phyloP scores from a whole-genome alignment of 345 rosid genomes.

The Barbarea vulgaris region DNA sequence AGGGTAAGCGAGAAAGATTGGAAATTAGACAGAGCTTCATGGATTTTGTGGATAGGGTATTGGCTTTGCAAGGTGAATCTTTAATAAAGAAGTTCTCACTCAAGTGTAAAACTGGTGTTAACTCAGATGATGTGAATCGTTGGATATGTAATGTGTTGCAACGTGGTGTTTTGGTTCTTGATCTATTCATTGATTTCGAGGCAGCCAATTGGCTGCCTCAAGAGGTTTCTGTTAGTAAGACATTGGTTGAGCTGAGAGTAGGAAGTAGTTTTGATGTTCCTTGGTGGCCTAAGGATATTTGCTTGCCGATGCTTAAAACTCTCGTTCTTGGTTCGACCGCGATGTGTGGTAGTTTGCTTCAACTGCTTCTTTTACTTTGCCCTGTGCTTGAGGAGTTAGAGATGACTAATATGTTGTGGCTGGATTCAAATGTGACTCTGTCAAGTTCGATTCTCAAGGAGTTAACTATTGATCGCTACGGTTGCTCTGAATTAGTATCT shows the following conservation, averaged over 20 bases:
- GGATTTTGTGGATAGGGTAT: not conserved
- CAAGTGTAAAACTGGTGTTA: not conserved
- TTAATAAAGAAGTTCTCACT: not conserved
- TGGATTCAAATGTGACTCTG: not conserved
- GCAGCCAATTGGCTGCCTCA: too few relatives aligned
- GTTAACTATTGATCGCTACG: not conserved
- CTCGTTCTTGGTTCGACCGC: not conserved
- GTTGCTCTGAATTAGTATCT: not conserved
- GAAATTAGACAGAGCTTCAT: not conserved
- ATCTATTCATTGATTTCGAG: not conserved
- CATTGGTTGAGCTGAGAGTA: too few relatives aligned
- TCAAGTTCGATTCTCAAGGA: not conserved
- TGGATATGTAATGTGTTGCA: not conserved
- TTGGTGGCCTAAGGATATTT: not conserved
- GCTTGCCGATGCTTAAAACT: not conserved
- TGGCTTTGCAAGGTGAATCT: not conserved
- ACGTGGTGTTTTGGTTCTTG: not conserved
- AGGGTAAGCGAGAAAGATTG: slow-evolving; percentile 2
- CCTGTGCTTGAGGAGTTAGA: not conserved
- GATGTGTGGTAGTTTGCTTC: not conserved
- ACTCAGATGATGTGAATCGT: not conserved
- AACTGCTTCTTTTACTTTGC: not conserved
- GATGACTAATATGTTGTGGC: not conserved
- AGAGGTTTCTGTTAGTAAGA: too few relatives aligned
- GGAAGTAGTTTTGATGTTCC: not conserved